phyloP scores from a whole-genome alignment of 805 yeast genomes.

The Saturnispora quitensis region DNA sequence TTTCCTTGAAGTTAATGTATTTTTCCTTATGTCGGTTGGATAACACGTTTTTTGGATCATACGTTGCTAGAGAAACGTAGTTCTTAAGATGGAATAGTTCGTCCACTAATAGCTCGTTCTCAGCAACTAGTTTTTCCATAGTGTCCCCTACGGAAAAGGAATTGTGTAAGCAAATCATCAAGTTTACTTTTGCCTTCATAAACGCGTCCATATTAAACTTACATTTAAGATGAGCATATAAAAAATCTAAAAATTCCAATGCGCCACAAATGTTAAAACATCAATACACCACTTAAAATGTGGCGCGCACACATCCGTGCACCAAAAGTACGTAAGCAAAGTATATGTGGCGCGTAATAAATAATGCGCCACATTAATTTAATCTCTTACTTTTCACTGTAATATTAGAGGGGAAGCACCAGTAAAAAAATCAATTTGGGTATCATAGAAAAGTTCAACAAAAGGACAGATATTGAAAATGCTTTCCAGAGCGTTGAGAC shows the following conservation, averaged over 20 bases:
- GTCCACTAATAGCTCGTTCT: constrained; percentile 41
- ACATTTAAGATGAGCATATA: background rate
- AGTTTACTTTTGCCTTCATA: background rate
- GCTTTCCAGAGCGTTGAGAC: constrained; percentile 4
- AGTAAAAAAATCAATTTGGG: background rate
- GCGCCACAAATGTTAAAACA: background rate
- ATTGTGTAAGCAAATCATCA: background rate
- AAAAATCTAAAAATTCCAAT: background rate
- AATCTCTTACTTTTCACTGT: background rate
- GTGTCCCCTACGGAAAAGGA: background rate
- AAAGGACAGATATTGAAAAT: background rate
- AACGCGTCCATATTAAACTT: background rate
- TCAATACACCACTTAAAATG: background rate
- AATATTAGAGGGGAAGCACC: background rate
- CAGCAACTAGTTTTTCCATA: constrained; percentile 10
- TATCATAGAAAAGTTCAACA: background rate
- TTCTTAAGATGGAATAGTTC: constrained; percentile 58
- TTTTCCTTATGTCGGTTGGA: constrained; percentile 16
- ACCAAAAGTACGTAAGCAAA: background rate
- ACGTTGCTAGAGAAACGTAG: constrained; percentile 51
- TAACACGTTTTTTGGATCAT: constrained; percentile 29
- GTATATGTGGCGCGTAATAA: background rate
- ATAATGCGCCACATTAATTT: background rate
- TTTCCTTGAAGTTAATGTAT: constrained; percentile 5
- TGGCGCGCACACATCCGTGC: background rate